Evolutionary conservation across 2,329 filamentous ascomycete genomes (phyloP).

Genomic region (Nigrospora osmanthi): DNA sequence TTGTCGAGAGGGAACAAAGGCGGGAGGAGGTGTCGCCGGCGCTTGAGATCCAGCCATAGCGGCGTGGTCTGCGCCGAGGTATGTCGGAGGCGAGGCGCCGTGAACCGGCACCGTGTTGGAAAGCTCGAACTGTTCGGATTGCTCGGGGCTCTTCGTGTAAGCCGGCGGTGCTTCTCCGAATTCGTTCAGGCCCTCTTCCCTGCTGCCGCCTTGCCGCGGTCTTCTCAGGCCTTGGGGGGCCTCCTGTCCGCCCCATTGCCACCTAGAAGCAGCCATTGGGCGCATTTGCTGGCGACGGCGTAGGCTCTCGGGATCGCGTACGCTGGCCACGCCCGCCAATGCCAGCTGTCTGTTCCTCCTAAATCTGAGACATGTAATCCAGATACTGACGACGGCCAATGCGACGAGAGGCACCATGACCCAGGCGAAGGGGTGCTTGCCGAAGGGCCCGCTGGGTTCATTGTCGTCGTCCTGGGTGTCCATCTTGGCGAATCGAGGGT

Average conservation of each 20-base stretch:
- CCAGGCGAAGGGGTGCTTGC: conserved; percentile 13
- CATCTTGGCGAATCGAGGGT: no score
- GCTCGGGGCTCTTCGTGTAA: conserved; percentile 14
- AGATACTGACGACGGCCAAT: conserved; percentile 14
- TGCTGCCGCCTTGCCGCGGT: conserved; percentile 7
- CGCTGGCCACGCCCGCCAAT: background rate
- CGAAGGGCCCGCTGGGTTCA: no score
- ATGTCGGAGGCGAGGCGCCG: no score
- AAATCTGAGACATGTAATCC: conserved; percentile 17
- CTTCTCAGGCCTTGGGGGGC: background rate
- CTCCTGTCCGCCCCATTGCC: conserved; percentile 3
- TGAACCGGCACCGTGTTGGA: no score
- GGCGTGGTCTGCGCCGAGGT: no score
- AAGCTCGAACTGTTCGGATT: conserved; percentile 5
- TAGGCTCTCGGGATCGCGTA: conserved; percentile 14
- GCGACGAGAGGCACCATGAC: conserved; percentile 20
- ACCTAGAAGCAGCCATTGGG: conserved; percentile 5
- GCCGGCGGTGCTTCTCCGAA: conserved; percentile 23
- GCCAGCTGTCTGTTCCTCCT: conserved; percentile 11
- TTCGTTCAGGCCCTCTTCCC: conserved; percentile 23
- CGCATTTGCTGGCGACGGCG: conserved; percentile 5
- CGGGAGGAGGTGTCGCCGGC: no score
- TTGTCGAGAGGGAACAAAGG: no score
- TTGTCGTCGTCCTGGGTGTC: no score
- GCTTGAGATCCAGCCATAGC: no score